Conservation (phyloP, 345 rosid species). For the Boechera stricta region DNA sequence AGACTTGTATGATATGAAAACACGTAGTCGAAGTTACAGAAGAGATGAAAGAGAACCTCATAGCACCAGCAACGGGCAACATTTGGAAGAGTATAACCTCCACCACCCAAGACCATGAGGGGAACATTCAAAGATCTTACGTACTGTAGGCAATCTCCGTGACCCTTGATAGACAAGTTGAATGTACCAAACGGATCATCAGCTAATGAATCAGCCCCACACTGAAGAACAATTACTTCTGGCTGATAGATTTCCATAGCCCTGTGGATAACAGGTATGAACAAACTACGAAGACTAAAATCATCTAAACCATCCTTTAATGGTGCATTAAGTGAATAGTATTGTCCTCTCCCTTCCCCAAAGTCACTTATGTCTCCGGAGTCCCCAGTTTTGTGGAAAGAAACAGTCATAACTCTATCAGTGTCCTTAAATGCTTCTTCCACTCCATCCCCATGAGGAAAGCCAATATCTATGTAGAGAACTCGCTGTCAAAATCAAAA, state of each 20-base stretch:
- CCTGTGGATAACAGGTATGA: constrained; percentile 67
- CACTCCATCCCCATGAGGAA: constrained; percentile 89
- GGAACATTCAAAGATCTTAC: constrained; percentile 86
- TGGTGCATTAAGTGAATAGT: constrained; percentile 77
- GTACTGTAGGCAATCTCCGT: constrained; percentile 73
- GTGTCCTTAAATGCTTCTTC: constrained; percentile 87
- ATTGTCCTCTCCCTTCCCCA: not conserved
- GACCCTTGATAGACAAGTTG: constrained; percentile 79
- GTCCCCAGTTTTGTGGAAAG: constrained; percentile 83
- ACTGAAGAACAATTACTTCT: constrained; percentile 86
- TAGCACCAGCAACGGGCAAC: constrained; percentile 92
- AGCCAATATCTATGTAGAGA: constrained; percentile 83
- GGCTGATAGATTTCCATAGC: constrained; percentile 93
- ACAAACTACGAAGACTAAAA: constrained; percentile 60
- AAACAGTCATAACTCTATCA: constrained; percentile 91
- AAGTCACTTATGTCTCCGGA: constrained; percentile 68
- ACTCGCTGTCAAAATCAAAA: constrained; percentile 60
- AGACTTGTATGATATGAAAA: constrained; percentile 4
- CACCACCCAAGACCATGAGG: constrained; percentile 90
- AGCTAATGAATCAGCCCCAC: constrained; percentile 81
- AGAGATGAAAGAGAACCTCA: constrained; percentile 57
- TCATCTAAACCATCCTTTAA: constrained; percentile 79
- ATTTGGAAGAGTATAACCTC: constrained; percentile 66
- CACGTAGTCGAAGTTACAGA: not conserved
- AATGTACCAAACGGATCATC: constrained; percentile 66